Evolutionary conservation across 1,139 yeast species (phyloP), one percentile per base, ranked within the genome.

Genomic region (Saccharomyces uvarum): DNA sequence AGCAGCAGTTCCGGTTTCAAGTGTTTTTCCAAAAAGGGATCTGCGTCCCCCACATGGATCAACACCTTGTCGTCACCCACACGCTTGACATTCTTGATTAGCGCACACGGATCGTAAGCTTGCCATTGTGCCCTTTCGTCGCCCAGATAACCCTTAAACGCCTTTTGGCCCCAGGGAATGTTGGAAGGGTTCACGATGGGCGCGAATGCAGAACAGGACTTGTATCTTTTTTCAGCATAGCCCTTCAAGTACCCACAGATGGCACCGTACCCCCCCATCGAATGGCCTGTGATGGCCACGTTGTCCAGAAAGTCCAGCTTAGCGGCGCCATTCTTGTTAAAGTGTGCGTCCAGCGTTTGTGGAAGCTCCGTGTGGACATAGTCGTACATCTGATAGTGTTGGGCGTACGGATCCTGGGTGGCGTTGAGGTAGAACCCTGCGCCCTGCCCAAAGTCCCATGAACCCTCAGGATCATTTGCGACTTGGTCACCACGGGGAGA

Each of bases 191-290:
- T 88, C 49, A 82, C 73, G 61, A 93, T 88, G 55, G 99, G 98
- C 0, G 97, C 82, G 74, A 93, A 93, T 0, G 97, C 98, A 58
- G 91, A 82, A 41, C 88, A 95, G 1, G 95, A 83, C 69, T 81
- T 82, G 76, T 86, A 93, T 33, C 58, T 56, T 28, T 55, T 53
- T 4, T 55, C 54, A 65, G 76, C 76, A 1, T 93, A 89, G 68
- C 87, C 83, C 61, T 77, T 80, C 55, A 93, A 74, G 69, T 81
- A 91, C 14, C 95, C 84, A 54, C 86, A 75, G 57, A 93, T 73
- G 0, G 99, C 96, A 53, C 99, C 99, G 70, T 80, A 89, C 0
- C 99, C 99, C 51, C 99, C 99, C 98, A 93, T 93, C 2, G 99
- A 93, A 70, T 93, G 98, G 48, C 98, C 98, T 9, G 95, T 84